phyloP scores from a whole-genome alignment of 192 early-diverging fungal genomes.

The Entophlyctis luteolus region DNA sequence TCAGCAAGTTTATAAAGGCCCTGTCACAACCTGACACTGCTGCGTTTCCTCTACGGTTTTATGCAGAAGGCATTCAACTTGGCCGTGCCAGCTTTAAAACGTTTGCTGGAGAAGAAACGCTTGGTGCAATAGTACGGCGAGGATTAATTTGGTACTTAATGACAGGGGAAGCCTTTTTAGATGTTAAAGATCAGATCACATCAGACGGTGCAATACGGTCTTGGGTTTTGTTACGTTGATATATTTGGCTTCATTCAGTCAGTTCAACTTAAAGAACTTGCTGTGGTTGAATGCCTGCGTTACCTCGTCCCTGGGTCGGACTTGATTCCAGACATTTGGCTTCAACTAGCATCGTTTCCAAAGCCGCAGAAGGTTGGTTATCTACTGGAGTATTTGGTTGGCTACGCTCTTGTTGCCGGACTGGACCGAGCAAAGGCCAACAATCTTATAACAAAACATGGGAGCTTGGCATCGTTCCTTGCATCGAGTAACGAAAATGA shows the following conservation, averaged over 20 bases:
- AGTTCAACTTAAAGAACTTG: constrained; percentile 19
- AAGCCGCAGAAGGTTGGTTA: constrained; percentile 34
- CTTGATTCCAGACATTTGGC: not conserved
- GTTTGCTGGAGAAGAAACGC: too few relatives aligned
- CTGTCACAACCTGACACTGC: constrained; percentile 4
- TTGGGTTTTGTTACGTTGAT: constrained; percentile 10
- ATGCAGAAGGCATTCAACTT: constrained; percentile 18
- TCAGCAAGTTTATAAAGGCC: constrained; percentile 19
- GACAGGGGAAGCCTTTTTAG: constrained; percentile 7
- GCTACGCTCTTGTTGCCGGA: constrained; percentile 31
- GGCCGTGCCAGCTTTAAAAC: constrained; percentile 23
- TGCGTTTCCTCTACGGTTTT: constrained; percentile 23
- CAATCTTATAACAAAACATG: not conserved
- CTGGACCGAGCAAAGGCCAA: not conserved
- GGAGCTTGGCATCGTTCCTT: not conserved
- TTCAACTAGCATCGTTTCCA: not conserved
- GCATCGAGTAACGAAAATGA: not conserved
- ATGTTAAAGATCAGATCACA: not conserved
- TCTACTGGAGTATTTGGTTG: constrained; percentile 32
- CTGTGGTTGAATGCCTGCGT: constrained; percentile 28
- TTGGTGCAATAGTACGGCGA: constrained; percentile 1
- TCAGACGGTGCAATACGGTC: constrained; percentile 17
- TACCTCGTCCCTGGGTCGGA: constrained; percentile 28
- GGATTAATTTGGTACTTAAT: constrained; percentile 13
- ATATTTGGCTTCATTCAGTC: not conserved